phyloP scores from a whole-genome alignment of 2,329 filamentous ascomycete species.

The Pestalotiopsis sp. region DNA sequence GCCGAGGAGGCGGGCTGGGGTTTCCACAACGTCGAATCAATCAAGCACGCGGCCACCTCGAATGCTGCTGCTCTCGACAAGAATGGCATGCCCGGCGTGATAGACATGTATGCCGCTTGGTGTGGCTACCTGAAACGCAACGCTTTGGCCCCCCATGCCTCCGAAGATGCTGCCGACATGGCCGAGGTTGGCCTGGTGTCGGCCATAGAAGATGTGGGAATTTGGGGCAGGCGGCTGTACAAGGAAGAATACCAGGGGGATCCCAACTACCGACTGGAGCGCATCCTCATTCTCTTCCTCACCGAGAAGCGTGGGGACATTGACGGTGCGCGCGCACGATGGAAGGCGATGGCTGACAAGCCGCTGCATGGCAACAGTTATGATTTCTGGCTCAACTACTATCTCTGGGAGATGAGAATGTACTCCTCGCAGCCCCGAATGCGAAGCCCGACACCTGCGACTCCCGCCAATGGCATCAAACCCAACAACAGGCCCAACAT shows the following conservation, averaged over 20 bases:
- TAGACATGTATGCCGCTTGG: slow-evolving; percentile 93
- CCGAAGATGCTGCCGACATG: slow-evolving; percentile 82
- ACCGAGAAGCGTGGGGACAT: slow-evolving; percentile 80
- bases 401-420: slow-evolving; percentile 83
- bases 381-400: slow-evolving; percentile 93
- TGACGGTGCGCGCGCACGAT: slow-evolving; percentile 75
- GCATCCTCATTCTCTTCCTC: slow-evolving; percentile 88
- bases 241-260: slow-evolving; percentile 80
- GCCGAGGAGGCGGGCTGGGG: slow-evolving; percentile 76
- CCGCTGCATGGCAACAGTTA: slow-evolving; percentile 72
- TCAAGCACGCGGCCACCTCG: slow-evolving; percentile 84
- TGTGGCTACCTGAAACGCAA: slow-evolving; percentile 88
- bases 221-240: slow-evolving; percentile 74
- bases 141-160: slow-evolving; percentile 72
- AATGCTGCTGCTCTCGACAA: slow-evolving; percentile 82
- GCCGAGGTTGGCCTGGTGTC: slow-evolving; percentile 87
- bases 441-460: slow-evolving; percentile 53
- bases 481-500: slow-evolving; percentile 64
- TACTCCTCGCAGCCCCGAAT: slow-evolving; percentile 52
- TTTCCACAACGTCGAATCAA: slow-evolving; percentile 80
- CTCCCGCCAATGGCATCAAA: slow-evolving; percentile 43
- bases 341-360: slow-evolving; percentile 67
- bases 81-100: slow-evolving; percentile 81
- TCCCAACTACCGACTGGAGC: slow-evolving; percentile 82
- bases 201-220: slow-evolving; percentile 81